Percentiles rank a stretch among this genome's conserved stretches.
Evolutionary conservation across 768 basidiomycete genomes (phyloP).

Genomic region (Phanerodontia chrysosporium): DNA sequence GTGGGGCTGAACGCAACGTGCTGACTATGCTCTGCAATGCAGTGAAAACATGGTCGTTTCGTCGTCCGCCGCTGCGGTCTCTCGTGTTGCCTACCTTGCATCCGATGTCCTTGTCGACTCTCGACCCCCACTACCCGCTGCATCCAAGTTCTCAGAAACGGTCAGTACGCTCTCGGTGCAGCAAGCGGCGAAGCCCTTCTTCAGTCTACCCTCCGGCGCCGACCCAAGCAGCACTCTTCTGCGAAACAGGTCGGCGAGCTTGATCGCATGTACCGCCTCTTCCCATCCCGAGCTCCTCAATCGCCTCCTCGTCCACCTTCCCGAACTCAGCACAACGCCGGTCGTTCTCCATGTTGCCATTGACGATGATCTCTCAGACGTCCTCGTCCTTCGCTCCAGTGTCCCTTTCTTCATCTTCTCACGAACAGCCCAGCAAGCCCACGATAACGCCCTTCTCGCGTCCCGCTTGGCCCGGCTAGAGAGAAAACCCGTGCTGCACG

Average conservation of each 20-base stretch:
- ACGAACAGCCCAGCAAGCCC: conserved; percentile 70
- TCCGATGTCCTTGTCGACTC: conserved; percentile 66
- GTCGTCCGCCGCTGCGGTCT: conserved; percentile 38
- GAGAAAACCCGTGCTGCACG: conserved; percentile 79
- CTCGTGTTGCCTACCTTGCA: conserved; percentile 67
- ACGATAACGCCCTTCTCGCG: conserved; percentile 87
- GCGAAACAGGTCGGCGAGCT: conserved; percentile 34
- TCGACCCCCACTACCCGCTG: conserved; percentile 36
- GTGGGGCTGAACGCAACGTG: not conserved
- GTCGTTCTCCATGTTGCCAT: conserved; percentile 68
- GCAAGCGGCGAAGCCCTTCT: conserved; percentile 31
- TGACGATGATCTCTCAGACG: conserved; percentile 64
- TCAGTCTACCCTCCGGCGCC: conserved; percentile 56
- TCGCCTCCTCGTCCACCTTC: conserved; percentile 63
- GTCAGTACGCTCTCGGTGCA: conserved; percentile 25
- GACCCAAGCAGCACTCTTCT: conserved; percentile 60
- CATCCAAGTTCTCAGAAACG: conserved; percentile 39
- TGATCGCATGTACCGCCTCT: conserved; percentile 58
- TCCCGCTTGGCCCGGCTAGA: conserved; percentile 71
- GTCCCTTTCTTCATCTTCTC: conserved; percentile 84
- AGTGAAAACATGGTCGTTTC: conserved; percentile 10
- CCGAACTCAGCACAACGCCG: conserved; percentile 59
- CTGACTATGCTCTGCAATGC: not conserved
- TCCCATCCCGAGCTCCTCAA: conserved; percentile 50
- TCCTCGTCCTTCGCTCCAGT: conserved; percentile 70